These are phyloP conservation scores for Hypholoma fasciculare DNA, from an alignment of 768 basidiomycete genomes.

Conservation along the genomic window DNA sequence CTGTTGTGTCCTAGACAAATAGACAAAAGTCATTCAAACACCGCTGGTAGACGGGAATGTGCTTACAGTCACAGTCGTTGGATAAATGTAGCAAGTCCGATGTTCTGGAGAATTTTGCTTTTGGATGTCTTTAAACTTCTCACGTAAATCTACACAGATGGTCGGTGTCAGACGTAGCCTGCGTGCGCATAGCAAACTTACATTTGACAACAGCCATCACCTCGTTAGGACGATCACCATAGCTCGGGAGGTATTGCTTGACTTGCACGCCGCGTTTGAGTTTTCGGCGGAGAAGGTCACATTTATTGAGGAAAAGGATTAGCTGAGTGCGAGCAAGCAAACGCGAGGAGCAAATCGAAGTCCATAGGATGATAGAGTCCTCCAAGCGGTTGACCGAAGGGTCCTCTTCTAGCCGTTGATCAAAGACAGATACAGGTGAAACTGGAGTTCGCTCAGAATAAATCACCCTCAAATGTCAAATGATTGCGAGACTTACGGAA, in stretches of 20 bases:
- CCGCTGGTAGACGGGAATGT: slow-evolving; percentile 18
- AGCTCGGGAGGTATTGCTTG: slow-evolving; percentile 61
- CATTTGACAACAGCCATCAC: slow-evolving; percentile 62
- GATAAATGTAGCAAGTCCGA: slow-evolving; percentile 61
- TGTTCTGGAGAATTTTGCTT: slow-evolving; percentile 55
- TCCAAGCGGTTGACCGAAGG: slow-evolving; percentile 68
- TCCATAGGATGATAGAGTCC: slow-evolving; percentile 75
- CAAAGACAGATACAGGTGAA: slow-evolving; percentile 79
- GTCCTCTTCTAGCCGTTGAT: slow-evolving; percentile 74
- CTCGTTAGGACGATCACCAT: slow-evolving; percentile 71
- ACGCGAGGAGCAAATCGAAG: slow-evolving; percentile 63
- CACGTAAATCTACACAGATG: slow-evolving; percentile 51
- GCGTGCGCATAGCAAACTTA: slow-evolving; percentile 29
- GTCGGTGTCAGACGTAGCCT: neutral
- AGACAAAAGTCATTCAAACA: neutral
- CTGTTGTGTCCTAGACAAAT: slow-evolving; percentile 57
- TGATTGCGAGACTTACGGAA: slow-evolving; percentile 43
- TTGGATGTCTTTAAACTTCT: slow-evolving; percentile 70
- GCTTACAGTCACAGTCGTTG: slow-evolving; percentile 66
- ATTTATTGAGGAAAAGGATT: slow-evolving; percentile 67
- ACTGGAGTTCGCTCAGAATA: slow-evolving; percentile 30
- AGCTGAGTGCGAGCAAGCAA: slow-evolving; percentile 61
- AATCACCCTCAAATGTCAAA: neutral
- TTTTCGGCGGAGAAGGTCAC: slow-evolving; percentile 68
- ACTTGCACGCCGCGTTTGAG: slow-evolving; percentile 59